phyloP scores from a whole-genome alignment of 2,329 filamentous ascomycete species.

The Penicillium sp. region DNA sequence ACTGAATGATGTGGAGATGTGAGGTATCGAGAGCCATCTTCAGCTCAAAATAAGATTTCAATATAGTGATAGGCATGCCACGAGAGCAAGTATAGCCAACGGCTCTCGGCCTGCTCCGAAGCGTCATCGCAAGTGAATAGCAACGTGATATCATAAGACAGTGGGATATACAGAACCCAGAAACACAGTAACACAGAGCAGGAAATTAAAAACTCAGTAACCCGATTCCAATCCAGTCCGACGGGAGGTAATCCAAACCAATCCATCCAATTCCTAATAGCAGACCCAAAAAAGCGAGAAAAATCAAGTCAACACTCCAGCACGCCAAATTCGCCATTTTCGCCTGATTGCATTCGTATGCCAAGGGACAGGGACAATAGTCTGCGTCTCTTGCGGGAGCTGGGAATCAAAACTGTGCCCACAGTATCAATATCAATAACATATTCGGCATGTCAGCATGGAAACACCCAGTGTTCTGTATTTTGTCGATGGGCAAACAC shows the following conservation, averaged over 20 bases:
- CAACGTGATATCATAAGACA: conserved; percentile 29
- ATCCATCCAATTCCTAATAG: not conserved
- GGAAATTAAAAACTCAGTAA: not conserved
- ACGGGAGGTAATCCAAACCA: conserved; percentile 1
- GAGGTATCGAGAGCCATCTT: too few relatives aligned
- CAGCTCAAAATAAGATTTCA: conserved; percentile 9
- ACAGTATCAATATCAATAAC: conserved; percentile 1
- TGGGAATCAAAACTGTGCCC: not conserved
- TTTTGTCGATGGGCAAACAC: conserved; percentile 2
- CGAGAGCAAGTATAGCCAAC: conserved; percentile 1
- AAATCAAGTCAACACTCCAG: conserved; percentile 8
- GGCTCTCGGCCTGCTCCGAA: not conserved
- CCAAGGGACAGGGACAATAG: not conserved
- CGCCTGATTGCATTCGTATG: conserved; percentile 10
- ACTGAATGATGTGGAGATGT: not conserved
- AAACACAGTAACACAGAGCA: not conserved
- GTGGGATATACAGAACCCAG: conserved; percentile 27
- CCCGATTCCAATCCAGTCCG: not conserved
- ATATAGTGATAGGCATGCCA: conserved; percentile 4
- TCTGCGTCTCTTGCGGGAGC: too few relatives aligned
- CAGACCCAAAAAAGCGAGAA: not conserved
- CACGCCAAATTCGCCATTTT: conserved; percentile 16
- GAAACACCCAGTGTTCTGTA: not conserved
- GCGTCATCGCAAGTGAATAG: conserved; percentile 11
- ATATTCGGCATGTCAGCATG: conserved; percentile 1